phyloP scores from a whole-genome alignment of 2,329 filamentous ascomycete species.

The Claviceps monticola region DNA sequence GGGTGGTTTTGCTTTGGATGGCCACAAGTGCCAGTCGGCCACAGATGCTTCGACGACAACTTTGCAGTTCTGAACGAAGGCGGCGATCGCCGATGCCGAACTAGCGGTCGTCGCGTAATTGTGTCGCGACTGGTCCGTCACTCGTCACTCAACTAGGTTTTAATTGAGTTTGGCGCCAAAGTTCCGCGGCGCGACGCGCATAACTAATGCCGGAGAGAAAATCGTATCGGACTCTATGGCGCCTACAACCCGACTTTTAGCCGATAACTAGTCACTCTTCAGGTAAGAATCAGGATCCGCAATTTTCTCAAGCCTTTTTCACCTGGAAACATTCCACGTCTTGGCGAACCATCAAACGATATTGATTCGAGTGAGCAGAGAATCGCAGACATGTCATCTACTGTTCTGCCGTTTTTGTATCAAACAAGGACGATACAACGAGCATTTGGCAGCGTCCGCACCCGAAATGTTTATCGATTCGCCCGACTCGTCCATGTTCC shows the following conservation, averaged over 20 bases:
- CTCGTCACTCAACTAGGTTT: background rate
- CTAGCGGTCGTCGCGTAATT: background rate
- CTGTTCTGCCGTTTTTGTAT: constrained; percentile 55
- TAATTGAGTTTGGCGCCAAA: constrained; percentile 8
- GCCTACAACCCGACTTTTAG: background rate
- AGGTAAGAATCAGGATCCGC: background rate
- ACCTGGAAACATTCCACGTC: background rate
- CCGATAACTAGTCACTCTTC: background rate
- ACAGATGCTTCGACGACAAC: background rate
- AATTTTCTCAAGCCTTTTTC: background rate
- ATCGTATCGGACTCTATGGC: background rate
- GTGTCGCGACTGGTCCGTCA: too few species aligned
- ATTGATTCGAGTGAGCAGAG: background rate
- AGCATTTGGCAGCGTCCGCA: constrained; percentile 14
- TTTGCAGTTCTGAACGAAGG: background rate
- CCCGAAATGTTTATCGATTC: constrained; percentile 11
- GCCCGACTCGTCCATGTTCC: constrained; percentile 10
- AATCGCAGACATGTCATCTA: constrained; percentile 26
- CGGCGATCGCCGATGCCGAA: background rate
- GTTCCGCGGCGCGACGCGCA: constrained; percentile 7
- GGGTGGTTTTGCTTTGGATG: background rate
- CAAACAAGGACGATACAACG: constrained; percentile 47
- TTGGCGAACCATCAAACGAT: background rate
- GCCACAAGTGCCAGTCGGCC: background rate
- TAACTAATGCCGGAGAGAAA: background rate